A percentile compares a stretch with the other conserved stretches of the same genome.
These are phyloP conservation scores for Citrullus amarus DNA, from an alignment of 306 rosid genomes.

Conservation along the genomic window DNA sequence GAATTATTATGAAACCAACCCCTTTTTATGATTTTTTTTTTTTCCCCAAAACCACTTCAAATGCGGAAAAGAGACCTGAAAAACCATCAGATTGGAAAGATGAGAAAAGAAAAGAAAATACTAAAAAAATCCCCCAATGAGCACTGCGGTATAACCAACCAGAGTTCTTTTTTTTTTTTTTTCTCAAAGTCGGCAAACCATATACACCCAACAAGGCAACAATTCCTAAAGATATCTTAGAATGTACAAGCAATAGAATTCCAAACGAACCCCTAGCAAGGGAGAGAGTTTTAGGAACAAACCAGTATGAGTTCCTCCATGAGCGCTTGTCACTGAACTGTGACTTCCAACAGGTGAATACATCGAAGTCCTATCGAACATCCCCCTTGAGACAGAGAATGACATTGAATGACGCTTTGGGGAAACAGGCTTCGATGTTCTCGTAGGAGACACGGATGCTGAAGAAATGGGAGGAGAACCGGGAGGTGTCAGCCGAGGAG, in stretches of 20 bases:
- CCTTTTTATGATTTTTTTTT: neutral
- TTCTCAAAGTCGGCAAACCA: neutral
- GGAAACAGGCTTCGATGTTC: conserved; percentile 63
- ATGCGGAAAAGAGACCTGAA: neutral
- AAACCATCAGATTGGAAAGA: neutral
- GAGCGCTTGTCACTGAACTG: conserved; percentile 35
- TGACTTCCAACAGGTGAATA: conserved; percentile 34
- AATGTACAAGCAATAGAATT: neutral
- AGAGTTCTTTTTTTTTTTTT: neutral
- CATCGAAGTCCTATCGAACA: conserved; percentile 43
- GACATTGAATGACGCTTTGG: conserved; percentile 70
- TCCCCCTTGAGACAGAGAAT: conserved; percentile 56
- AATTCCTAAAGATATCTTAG: neutral
- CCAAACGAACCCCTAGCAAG: neutral
- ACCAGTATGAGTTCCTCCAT: conserved; percentile 49
- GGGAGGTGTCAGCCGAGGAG: conserved; percentile 68
- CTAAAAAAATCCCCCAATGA: neutral
- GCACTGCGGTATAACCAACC: neutral
- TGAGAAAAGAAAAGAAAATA: neutral
- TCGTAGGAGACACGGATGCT: conserved; percentile 66
- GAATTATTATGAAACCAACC: neutral
- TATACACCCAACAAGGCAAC: neutral
- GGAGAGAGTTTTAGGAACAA: conserved; percentile 12
- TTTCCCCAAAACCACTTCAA: neutral
- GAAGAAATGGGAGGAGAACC: conserved; percentile 70